A percentile compares a stretch with the other conserved stretches of the same genome.
Conservation (phyloP, 768 basidiomycete species). For the Epithele typhae region DNA sequence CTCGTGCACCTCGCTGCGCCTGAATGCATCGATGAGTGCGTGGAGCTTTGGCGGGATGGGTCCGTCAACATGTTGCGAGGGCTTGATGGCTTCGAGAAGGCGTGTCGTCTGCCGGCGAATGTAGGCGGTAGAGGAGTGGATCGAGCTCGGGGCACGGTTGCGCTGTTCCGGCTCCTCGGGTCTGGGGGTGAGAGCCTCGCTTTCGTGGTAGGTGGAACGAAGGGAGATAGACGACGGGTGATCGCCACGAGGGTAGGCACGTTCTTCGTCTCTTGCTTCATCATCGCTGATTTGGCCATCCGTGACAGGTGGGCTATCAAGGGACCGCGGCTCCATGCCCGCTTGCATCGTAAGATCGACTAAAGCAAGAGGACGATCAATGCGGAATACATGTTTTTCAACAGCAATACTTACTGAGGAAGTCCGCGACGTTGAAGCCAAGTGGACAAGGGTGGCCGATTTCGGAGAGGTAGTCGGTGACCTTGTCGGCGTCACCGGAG, state of each 20-base stretch:
- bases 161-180: slow-evolving; percentile 51
- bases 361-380: slow-evolving; percentile 13
- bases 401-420: slow-evolving; percentile 82
- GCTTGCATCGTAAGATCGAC: slow-evolving; percentile 43
- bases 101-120: slow-evolving; percentile 74
- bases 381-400: slow-evolving; percentile 18
- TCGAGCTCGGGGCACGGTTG: slow-evolving; percentile 40
- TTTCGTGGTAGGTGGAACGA: slow-evolving; percentile 28
- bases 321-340: slow-evolving; percentile 32
- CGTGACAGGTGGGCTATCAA: slow-evolving; percentile 26
- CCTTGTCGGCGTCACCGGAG: slow-evolving; percentile 70
- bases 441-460: slow-evolving; percentile 84
- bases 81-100: slow-evolving; percentile 53
- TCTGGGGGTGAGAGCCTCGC: slow-evolving; percentile 25
- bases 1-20: slow-evolving; percentile 59
- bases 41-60: slow-evolving; percentile 56
- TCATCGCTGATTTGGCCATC: slow-evolving; percentile 29
- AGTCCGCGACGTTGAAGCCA: slow-evolving; percentile 97
- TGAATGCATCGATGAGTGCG: slow-evolving; percentile 70
- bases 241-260: slow-evolving; percentile 34
- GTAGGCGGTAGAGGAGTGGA: slow-evolving; percentile 41
- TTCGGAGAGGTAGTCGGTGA: slow-evolving; percentile 74
- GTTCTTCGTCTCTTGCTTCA: slow-evolving; percentile 68
- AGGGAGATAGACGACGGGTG: slow-evolving; percentile 30
- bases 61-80: slow-evolving; percentile 29